Evolutionary conservation across 2,329 filamentous ascomycete species (phyloP), one percentile per base, ranked within the genome.

Genomic region (Myotisia sp.): DNA sequence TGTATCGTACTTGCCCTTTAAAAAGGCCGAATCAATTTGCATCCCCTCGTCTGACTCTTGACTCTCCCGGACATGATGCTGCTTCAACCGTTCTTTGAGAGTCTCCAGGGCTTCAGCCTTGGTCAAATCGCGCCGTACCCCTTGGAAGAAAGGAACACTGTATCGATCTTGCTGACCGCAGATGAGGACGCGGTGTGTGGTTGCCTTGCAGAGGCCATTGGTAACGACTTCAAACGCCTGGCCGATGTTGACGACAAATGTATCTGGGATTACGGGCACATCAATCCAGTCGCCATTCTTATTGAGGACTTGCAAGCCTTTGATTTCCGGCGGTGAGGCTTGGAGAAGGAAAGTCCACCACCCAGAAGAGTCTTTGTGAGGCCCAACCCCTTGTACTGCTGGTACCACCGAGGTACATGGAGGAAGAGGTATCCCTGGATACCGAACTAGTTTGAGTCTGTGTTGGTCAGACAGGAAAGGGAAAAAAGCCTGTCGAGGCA

Each of bases 311-410:
- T 65, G 56, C 3, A 65, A 48, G 0, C 63, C 62, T 24, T 60
- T 48, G 1, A 64, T 55, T 6, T 62, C 53, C 3, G 68, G 64
- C 2, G 65, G n/a, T n/a, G 67, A 70, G 5, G 71, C 67, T 47
- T 77, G 74, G 1, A 73, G 63, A 3, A 77, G 61, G 41, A 77
- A 76, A 0, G 73, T 76, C 57, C 72, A 71, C 70, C 70, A 76
- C 3, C 71, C 71, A 0, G 70, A 74, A 0, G 67, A 74, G 47
- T 74, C 70, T 44, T 75, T 75, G 52, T 76, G 71, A 1, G 72
- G 65, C 0, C 71, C 72, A 1, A 76, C 70, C 1, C 71, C 71
- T 51, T 75, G 70, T 6, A 44, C 8, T 8, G 12, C 22, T 24
- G 31, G 2, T 40, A 36, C 0, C 16, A 53, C 44, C 0, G 32